phyloP scores from a whole-genome alignment of 768 basidiomycete species.

The Lactarius sp. region DNA sequence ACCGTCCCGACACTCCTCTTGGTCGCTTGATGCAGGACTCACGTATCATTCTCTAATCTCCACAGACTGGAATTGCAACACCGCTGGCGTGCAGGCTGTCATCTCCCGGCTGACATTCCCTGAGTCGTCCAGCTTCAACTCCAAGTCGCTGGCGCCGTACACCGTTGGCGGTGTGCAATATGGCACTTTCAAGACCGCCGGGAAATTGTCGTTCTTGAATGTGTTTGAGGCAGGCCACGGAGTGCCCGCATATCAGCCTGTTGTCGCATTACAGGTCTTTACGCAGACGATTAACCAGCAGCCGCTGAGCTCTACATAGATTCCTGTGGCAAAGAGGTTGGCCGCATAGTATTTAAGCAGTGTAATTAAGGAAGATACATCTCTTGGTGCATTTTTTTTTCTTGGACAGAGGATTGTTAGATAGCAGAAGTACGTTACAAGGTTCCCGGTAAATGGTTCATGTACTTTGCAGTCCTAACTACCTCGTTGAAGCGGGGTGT shows the following conservation, averaged over 20 bases:
- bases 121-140: slow-evolving; percentile 31
- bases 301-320: slow-evolving; percentile 15
- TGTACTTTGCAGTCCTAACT: too few relatives aligned
- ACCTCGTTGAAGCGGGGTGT: too few relatives aligned
- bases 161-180: slow-evolving; percentile 41
- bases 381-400: not conserved
- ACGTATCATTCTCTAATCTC: slow-evolving; percentile 37
- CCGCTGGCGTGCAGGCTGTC: slow-evolving; percentile 44
- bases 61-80: slow-evolving; percentile 44
- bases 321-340: not conserved
- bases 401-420: not conserved
- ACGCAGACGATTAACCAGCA: slow-evolving; percentile 17
- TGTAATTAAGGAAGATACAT: too few relatives aligned
- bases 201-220: slow-evolving; percentile 42
- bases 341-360: not conserved
- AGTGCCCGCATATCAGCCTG: slow-evolving; percentile 22
- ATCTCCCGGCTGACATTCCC: slow-evolving; percentile 41
- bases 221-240: slow-evolving; percentile 39
- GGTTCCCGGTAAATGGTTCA: not conserved
- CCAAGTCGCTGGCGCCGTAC: slow-evolving; percentile 39
- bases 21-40: slow-evolving; percentile 27
- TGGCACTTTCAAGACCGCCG: slow-evolving; percentile 47
- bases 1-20: not conserved
- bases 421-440: too few relatives aligned
- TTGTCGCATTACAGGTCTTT: slow-evolving; percentile 20